Evolutionary conservation across 228 moss, liverwort and hornwort species (phyloP).

Genomic region (Sphagnum magellanicum): DNA sequence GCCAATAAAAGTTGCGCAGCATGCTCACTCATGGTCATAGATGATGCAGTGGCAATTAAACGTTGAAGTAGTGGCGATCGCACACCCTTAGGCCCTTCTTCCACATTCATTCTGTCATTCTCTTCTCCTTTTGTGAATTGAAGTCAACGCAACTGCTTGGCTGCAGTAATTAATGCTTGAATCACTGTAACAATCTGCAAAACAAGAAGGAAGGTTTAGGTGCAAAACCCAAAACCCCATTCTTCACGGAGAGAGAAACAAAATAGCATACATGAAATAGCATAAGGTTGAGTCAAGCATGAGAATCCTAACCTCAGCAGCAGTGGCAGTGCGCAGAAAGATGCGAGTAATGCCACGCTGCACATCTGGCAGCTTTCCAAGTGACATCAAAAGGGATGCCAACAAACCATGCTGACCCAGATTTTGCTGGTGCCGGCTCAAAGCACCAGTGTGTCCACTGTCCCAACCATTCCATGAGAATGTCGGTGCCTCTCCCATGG

Average conservation of each 20-base stretch:
- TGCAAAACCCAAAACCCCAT: too few species aligned
- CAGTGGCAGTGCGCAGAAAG: constrained; percentile 83
- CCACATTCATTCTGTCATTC: constrained; percentile 2
- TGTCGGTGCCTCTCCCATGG: constrained; percentile 35
- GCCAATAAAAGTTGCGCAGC: constrained; percentile 76
- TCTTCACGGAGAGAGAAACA: too few species aligned
- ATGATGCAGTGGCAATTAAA: constrained; percentile 69
- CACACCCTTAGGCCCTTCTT: constrained; percentile 17
- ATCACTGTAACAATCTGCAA: constrained; percentile 93
- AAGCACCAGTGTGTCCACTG: constrained; percentile 30
- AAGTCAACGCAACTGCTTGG: constrained; percentile 62
- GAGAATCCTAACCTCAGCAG: constrained; percentile 60
- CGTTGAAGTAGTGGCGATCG: constrained; percentile 65
- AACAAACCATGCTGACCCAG: constrained; percentile 24
- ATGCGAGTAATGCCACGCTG: constrained; percentile 91
- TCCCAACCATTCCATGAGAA: constrained; percentile 47
- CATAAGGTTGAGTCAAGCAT: too few species aligned
- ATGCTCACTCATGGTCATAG: constrained; percentile 65
- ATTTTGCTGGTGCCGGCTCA: constrained; percentile 3
- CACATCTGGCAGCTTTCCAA: constrained; percentile 83
- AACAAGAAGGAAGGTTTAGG: constrained; percentile 1
- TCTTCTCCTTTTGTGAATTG: constrained; percentile 29
- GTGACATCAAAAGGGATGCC: constrained; percentile 48
- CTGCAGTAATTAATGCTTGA: constrained; percentile 69
- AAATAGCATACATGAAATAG: too few species aligned